phyloP scores from a whole-genome alignment of 176 grass and related monocot genomes.

The Zea luxurians region DNA sequence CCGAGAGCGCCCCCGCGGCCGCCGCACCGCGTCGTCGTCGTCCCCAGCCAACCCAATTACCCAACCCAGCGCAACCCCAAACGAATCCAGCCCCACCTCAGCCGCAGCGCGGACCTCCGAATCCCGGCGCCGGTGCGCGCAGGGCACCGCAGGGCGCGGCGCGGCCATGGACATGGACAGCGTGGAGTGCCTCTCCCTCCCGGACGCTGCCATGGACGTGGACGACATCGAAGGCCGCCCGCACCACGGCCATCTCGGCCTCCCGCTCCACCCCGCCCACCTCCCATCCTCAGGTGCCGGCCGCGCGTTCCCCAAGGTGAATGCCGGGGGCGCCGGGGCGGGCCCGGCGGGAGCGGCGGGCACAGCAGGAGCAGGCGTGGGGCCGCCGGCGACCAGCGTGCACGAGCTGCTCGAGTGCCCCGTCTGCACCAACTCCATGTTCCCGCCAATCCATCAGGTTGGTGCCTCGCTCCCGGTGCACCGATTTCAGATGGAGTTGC shows the following conservation, averaged over 20 bases:
- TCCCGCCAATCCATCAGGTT: conserved; percentile 64
- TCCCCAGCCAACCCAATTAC: neutral
- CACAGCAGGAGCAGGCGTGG: conserved; percentile 6
- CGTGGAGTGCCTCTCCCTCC: conserved; percentile 65
- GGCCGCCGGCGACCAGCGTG: conserved; percentile 51
- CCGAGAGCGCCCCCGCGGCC: neutral
- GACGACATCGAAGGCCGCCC: conserved; percentile 44
- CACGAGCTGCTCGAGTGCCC: conserved; percentile 66
- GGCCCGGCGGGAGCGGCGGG: conserved; percentile 4
- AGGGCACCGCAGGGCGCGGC: neutral
- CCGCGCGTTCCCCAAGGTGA: conserved; percentile 45
- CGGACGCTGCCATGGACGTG: conserved; percentile 58
- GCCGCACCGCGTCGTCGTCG: conserved; percentile 18
- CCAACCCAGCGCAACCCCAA: neutral
- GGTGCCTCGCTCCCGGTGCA: neutral
- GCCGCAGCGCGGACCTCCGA: neutral
- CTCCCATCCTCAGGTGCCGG: conserved; percentile 1
- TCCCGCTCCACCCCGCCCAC: conserved; percentile 44
- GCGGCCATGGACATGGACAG: conserved; percentile 58
- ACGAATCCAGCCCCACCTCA: conserved; percentile 19
- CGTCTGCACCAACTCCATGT: conserved; percentile 68
- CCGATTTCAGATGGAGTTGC: conserved; percentile 26
- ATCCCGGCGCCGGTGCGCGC: conserved; percentile 11
- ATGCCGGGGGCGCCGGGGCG: conserved; percentile 1
- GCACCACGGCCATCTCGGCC: conserved; percentile 25